Base-by-base conservation (phyloP, 2,329 filamentous ascomycete genomes). In the Cytospora leucostoma region DNA sequence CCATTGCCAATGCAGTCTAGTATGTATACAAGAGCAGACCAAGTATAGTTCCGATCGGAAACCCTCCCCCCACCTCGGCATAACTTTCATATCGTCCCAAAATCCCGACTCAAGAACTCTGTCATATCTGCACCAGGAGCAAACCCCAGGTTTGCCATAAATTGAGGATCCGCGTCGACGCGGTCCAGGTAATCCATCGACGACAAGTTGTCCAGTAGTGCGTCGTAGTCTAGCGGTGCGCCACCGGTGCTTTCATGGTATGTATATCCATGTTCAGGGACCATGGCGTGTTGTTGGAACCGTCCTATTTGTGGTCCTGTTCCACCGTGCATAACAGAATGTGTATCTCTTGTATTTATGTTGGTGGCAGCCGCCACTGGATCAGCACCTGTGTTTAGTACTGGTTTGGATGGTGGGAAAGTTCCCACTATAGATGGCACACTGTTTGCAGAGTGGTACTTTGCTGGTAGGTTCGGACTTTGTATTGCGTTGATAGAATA, bases 111-210 rank as follows among this genome's bases (percentile, higher is more conserved):
- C 49, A 73, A 60, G 21, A 71, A 67, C 58, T 73, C 76, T 0
- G 80, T 78, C 56, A 88, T 76, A 63, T 86, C 85, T 38, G 83
- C 82, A 33, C 86, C 86, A 0, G 86, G 86, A 1, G 82, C 84
- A 70, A 88, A 88, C 0, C 87, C 87, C 21, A 89, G 76, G 68
- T 89, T 89, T 52, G 84, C 80, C 85, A 89, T 87, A 68, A 89
- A 88, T 66, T 87, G 84, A 2, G 84, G 79, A 66, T 88, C 84
- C 13, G 80, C 78, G 33, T 84, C 82, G 52, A 84, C 74, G 40
- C 77, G 75, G 59, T 82, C 80, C 0, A 75, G 74, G 67, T 77
- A 79, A 64, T 83, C 80, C 49, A 82, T 78, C n/a, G 80, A 80
- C 19, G 79, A 79, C 34, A 84, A 74, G 60, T 83, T 81, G 59